These are phyloP conservation scores for Lentinula lateritia DNA, from an alignment of 768 basidiomycete genomes.

Conservation along the genomic window DNA sequence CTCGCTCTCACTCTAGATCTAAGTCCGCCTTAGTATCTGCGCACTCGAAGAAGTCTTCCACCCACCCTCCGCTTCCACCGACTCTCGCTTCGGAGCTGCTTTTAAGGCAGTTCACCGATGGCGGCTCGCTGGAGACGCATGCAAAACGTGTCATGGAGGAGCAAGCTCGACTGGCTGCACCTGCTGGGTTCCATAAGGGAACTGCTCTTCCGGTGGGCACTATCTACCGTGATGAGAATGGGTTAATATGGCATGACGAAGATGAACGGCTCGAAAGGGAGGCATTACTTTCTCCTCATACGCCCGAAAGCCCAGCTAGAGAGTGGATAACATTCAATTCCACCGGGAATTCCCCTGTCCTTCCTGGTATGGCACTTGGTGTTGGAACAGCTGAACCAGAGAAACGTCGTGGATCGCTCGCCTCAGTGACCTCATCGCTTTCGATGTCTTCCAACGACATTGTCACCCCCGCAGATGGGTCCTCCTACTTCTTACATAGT, in stretches of 20 bases:
- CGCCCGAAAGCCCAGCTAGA: conserved; percentile 16
- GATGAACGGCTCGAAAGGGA: conserved; percentile 69
- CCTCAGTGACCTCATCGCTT: neutral
- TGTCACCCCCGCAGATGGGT: conserved; percentile 1
- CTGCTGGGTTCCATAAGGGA: conserved; percentile 11
- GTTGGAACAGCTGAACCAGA: conserved; percentile 10
- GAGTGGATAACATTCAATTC: conserved; percentile 38
- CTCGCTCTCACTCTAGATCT: conserved; percentile 16
- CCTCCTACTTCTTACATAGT: neutral
- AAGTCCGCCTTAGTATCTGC: conserved; percentile 23
- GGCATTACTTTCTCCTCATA: conserved; percentile 42
- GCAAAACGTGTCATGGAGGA: conserved; percentile 48
- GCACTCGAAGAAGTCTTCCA: conserved; percentile 14
- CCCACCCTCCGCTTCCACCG: conserved; percentile 27
- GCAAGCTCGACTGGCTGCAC: conserved; percentile 42
- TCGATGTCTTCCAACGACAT: neutral
- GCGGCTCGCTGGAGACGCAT: conserved; percentile 53
- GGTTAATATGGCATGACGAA: conserved; percentile 65
- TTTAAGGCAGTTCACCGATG: conserved; percentile 64
- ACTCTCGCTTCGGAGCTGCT: conserved; percentile 63
- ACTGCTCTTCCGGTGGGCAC: conserved; percentile 34
- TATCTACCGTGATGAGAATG: conserved; percentile 55
- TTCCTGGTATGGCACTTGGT: conserved; percentile 1
- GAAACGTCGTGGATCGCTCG: conserved; percentile 2
- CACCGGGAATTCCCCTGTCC: conserved; percentile 9